Conservation (phyloP, 495 filamentous ascomycete species). For the Aspergillus olivimuriae region DNA sequence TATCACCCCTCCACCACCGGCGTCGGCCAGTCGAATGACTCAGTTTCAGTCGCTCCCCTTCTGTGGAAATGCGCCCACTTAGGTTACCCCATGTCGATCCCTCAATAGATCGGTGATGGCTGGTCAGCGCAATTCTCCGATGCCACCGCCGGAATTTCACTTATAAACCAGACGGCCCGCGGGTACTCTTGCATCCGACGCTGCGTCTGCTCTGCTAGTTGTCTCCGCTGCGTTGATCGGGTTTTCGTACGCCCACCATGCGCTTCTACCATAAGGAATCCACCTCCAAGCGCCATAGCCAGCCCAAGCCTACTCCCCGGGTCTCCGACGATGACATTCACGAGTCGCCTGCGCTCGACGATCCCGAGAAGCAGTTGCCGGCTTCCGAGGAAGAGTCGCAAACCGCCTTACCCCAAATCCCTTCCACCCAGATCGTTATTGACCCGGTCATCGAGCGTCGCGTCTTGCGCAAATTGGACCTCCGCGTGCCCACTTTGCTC, state of each 20-base stretch:
- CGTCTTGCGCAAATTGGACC: constrained; percentile 56
- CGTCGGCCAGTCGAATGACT: too few species aligned
- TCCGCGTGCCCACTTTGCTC: constrained; percentile 43
- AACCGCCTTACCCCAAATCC: constrained; percentile 16
- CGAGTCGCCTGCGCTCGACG: constrained; percentile 11
- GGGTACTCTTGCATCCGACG: too few species aligned
- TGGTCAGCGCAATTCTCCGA: constrained; percentile 13
- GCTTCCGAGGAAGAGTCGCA: constrained; percentile 19
- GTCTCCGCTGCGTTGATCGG: too few species aligned
- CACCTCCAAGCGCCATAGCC: not conserved
- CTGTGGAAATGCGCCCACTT: too few species aligned
- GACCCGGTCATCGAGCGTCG: constrained; percentile 49
- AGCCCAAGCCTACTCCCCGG: constrained; percentile 1
- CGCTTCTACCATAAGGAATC: constrained; percentile 24
- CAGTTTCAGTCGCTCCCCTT: too few species aligned
- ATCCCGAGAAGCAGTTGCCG: constrained; percentile 30
- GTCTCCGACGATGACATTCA: constrained; percentile 19
- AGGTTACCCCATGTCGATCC: too few species aligned
- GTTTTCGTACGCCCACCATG: constrained; percentile 17
- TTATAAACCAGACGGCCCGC: too few species aligned
- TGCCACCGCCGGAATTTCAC: too few species aligned
- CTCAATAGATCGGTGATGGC: constrained; percentile 10
- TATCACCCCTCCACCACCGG: too few species aligned
- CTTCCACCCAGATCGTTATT: constrained; percentile 20
- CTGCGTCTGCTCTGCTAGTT: too few species aligned